Evolutionary conservation across 176 grass and related monocot species (phyloP).

Genomic region (Aegilops sharonensis): DNA sequence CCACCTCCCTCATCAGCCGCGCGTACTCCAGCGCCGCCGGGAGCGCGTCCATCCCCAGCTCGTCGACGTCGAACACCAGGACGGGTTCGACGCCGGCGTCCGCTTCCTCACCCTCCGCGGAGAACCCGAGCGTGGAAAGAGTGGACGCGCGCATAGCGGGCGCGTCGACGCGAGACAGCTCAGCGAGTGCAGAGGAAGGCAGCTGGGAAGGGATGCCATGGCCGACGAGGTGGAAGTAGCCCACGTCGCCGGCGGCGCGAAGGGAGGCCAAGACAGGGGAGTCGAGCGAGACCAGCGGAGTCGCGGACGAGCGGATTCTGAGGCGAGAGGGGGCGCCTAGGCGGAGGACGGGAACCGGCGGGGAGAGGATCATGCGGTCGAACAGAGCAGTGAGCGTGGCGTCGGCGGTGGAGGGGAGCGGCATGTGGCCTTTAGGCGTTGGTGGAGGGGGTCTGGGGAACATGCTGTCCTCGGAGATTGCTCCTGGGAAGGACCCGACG

Average conservation of each 20-base stretch:
- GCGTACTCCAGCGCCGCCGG: slow-evolving; percentile 46
- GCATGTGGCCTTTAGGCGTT: slow-evolving; percentile 54
- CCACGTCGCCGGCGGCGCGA: slow-evolving; percentile 43
- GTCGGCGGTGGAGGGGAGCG: slow-evolving; percentile 25
- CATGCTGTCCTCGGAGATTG: neutral
- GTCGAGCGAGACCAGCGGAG: slow-evolving; percentile 44
- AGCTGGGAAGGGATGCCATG: slow-evolving; percentile 47
- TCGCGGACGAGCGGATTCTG: neutral
- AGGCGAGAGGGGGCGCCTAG: neutral
- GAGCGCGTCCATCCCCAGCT: slow-evolving; percentile 19
- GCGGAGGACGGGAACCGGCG: slow-evolving; percentile 14
- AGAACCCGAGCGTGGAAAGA: slow-evolving; percentile 41
- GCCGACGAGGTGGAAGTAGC: slow-evolving; percentile 75
- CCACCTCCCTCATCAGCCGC: slow-evolving; percentile 48
- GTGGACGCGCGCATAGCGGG: neutral
- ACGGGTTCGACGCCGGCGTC: slow-evolving; percentile 22
- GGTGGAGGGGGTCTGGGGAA: slow-evolving; percentile 58
- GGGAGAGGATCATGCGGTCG: slow-evolving; percentile 41
- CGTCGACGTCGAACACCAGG: slow-evolving; percentile 47
- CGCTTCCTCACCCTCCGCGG: slow-evolving; percentile 25
- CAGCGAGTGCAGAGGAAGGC: slow-evolving; percentile 44
- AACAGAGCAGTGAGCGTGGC: slow-evolving; percentile 53
- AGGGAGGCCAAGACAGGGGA: slow-evolving; percentile 7
- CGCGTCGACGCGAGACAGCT: slow-evolving; percentile 26
- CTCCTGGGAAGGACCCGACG: neutral